These are phyloP conservation scores for Protomyces pachydermus DNA, from an alignment of 1,139 yeast species.

Conservation along the genomic window DNA sequence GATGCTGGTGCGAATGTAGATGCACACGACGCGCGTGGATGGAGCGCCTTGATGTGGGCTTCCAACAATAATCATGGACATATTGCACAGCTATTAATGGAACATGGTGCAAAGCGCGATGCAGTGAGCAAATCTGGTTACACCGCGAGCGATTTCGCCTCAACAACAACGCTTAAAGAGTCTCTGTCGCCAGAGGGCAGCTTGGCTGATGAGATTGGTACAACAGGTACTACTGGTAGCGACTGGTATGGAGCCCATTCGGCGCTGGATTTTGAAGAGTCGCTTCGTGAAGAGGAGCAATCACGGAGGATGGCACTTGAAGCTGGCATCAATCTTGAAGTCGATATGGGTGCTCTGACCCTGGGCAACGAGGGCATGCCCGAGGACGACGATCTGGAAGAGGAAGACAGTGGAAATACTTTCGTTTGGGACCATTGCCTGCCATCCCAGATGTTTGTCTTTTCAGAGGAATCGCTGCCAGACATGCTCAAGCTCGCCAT, in stretches of 20 bases:
- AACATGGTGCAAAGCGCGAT: conserved; percentile 40
- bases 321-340: conserved; percentile 38
- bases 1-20: conserved; percentile 42
- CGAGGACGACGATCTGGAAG: conserved; percentile 25
- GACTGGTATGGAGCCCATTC: conserved; percentile 38
- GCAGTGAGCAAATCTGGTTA: conserved; percentile 40
- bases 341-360: conserved; percentile 37
- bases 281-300: conserved; percentile 34
- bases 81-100: conserved; percentile 40
- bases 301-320: conserved; percentile 36
- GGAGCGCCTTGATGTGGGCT: conserved; percentile 50
- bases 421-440: conserved; percentile 43
- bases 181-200: conserved; percentile 28
- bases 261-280: conserved; percentile 35
- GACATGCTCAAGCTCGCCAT: conserved; percentile 42
- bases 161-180: conserved; percentile 33
- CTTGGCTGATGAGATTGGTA: conserved; percentile 17
- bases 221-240: conserved; percentile 16
- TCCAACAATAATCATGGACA: conserved; percentile 42
- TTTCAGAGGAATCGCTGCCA: conserved; percentile 41
- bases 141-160: conserved; percentile 41
- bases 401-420: conserved; percentile 32
- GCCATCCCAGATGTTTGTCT: conserved; percentile 43
- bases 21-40: conserved; percentile 41
- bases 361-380: conserved; percentile 32